Evolutionary conservation across 768 basidiomycete genomes (phyloP).

Genomic region (Rhodotorula toruloides): DNA sequence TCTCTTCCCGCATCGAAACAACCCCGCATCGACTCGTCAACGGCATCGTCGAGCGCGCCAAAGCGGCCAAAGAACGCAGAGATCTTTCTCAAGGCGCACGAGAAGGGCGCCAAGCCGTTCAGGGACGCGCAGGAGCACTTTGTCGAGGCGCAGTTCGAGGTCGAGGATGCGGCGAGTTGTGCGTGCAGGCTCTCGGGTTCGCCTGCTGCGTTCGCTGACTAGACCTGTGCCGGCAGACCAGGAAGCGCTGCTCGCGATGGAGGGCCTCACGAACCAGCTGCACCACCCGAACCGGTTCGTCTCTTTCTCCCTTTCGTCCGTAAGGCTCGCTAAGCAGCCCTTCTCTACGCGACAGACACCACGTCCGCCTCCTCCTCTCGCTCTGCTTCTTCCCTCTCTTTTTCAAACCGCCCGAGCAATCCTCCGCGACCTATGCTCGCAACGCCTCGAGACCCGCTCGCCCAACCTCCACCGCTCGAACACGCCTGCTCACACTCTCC

Average conservation of each 20-base stretch:
- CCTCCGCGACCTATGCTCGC: background rate
- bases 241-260: conserved; percentile 7
- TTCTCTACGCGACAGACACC: conserved; percentile 1
- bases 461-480: background rate
- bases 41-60: no score
- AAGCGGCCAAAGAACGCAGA: background rate
- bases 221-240: background rate
- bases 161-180: conserved; percentile 27
- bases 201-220: no score
- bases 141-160: conserved; percentile 15
- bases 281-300: conserved; percentile 15
- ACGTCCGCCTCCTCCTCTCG: conserved; percentile 16
- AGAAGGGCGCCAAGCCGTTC: conserved; percentile 2
- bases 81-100: background rate
- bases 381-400: conserved; percentile 26
- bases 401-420: conserved; percentile 17
- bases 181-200: background rate
- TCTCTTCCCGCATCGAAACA: no score
- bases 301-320: background rate
- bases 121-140: background rate
- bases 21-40: no score
- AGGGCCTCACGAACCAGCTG: conserved; percentile 3
- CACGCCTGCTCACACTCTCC: background rate
- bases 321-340: background rate
- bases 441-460: background rate